A percentile compares a stretch with the other conserved stretches of the same genome.
These are phyloP conservation scores for Noccaea caerulescens DNA, from an alignment of 345 rosid genomes.

Conservation along the genomic window DNA sequence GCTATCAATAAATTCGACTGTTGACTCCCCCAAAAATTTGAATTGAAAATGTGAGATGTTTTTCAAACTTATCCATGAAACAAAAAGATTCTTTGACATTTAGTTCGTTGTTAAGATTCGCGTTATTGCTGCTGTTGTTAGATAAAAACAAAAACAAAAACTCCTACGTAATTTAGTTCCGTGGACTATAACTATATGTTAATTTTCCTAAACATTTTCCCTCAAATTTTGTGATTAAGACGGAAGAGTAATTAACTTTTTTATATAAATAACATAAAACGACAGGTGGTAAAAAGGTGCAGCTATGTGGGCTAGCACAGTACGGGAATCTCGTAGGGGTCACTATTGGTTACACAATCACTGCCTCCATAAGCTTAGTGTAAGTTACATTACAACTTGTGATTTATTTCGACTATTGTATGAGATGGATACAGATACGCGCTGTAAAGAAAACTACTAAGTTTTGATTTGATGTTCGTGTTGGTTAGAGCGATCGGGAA, in stretches of 20 bases:
- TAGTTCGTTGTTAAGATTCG: background rate
- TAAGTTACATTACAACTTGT: constrained; percentile 47
- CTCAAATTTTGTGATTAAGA: background rate
- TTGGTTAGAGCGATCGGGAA: constrained; percentile 68
- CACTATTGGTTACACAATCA: constrained; percentile 82
- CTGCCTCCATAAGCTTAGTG: constrained; percentile 94
- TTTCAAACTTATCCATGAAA: background rate
- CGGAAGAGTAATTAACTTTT: background rate
- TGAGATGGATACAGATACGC: background rate
- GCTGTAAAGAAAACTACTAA: background rate
- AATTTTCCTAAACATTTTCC: no score
- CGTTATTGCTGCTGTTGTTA: background rate
- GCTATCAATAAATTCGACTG: constrained; percentile 24
- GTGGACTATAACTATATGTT: background rate
- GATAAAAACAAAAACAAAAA: background rate
- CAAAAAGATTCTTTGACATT: background rate
- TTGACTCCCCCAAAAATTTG: constrained; percentile 5
- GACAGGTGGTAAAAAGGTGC: constrained; percentile 62
- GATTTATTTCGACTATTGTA: background rate
- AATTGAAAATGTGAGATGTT: constrained; percentile 9
- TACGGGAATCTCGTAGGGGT: constrained; percentile 72
- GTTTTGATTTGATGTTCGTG: constrained; percentile 13
- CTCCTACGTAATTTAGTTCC: background rate
- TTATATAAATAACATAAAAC: background rate
- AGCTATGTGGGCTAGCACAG: constrained; percentile 81